Percentiles rank a stretch among this genome's conserved stretches.
Conservation (phyloP, 345 rosid species). For the Linum lewisii region DNA sequence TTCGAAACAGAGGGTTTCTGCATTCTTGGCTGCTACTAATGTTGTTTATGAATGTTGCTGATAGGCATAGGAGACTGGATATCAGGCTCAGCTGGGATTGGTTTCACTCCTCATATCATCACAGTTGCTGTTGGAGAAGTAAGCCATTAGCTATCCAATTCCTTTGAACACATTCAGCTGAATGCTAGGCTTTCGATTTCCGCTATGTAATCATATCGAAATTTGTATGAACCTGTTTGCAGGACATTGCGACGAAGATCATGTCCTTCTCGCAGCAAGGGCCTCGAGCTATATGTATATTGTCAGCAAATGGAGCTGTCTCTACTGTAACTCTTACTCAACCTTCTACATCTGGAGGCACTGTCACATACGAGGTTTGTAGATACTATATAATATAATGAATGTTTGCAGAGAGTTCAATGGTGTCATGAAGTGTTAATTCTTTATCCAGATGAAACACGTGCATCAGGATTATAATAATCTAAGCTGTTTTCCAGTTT, state of each 20-base stretch:
- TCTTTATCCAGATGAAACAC: not conserved
- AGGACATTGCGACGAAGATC: slow-evolving; percentile 85
- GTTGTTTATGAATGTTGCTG: slow-evolving; percentile 16
- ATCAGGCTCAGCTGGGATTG: slow-evolving; percentile 72
- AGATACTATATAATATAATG: no score
- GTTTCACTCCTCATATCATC: slow-evolving; percentile 72
- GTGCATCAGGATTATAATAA: not conserved
- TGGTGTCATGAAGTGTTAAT: not conserved
- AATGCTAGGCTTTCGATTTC: not conserved
- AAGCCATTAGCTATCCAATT: slow-evolving; percentile 14
- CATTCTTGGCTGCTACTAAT: no score
- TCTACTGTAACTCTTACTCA: slow-evolving; percentile 80
- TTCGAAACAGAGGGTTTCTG: no score
- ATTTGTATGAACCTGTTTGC: slow-evolving; percentile 2
- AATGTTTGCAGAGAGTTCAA: not conserved
- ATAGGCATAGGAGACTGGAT: slow-evolving; percentile 47
- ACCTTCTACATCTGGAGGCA: slow-evolving; percentile 66
- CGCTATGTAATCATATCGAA: not conserved
- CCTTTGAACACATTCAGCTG: not conserved
- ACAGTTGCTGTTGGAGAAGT: slow-evolving; percentile 74
- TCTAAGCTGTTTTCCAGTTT: not conserved
- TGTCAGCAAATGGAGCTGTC: slow-evolving; percentile 89
- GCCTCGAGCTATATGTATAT: slow-evolving; percentile 66
- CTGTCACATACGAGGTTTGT: slow-evolving; percentile 79
- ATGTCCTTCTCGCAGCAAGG: slow-evolving; percentile 82